These are phyloP conservation scores for Adansonia rubrostipa DNA, from an alignment of 441 rosid genomes.

Conservation along the genomic window DNA sequence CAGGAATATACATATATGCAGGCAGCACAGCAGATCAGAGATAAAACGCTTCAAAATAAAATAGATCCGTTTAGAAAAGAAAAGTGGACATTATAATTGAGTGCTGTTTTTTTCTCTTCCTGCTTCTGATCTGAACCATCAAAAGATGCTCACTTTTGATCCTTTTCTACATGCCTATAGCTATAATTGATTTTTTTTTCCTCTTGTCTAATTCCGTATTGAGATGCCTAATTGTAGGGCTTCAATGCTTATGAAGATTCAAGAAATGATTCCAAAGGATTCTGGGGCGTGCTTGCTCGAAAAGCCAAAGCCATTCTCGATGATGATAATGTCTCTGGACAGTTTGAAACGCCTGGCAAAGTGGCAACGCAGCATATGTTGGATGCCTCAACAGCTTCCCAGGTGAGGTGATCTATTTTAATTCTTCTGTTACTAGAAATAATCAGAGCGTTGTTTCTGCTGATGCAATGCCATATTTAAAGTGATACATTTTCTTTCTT, in stretches of 20 bases:
- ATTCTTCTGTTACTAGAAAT: neutral
- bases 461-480: neutral
- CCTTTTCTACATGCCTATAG: neutral
- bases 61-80: neutral
- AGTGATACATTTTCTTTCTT: neutral
- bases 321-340: conserved; percentile 54
- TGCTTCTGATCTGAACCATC: neutral
- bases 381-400: conserved; percentile 45
- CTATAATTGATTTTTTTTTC: neutral
- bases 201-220: neutral
- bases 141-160: neutral
- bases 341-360: conserved; percentile 37
- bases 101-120: too few species aligned
- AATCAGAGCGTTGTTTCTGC: neutral
- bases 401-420: conserved; percentile 50
- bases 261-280: conserved; percentile 62
- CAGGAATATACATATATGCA: too few species aligned
- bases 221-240: conserved; percentile 40
- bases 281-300: conserved; percentile 95
- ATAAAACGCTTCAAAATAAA: neutral
- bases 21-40: neutral
- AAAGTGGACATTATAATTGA: neutral
- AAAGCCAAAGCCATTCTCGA: conserved; percentile 95
- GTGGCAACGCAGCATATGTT: conserved; percentile 38
- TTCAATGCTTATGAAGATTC: conserved; percentile 70